phyloP scores from a whole-genome alignment of 257 asterid genomes.

The Penstemon eatonii region DNA sequence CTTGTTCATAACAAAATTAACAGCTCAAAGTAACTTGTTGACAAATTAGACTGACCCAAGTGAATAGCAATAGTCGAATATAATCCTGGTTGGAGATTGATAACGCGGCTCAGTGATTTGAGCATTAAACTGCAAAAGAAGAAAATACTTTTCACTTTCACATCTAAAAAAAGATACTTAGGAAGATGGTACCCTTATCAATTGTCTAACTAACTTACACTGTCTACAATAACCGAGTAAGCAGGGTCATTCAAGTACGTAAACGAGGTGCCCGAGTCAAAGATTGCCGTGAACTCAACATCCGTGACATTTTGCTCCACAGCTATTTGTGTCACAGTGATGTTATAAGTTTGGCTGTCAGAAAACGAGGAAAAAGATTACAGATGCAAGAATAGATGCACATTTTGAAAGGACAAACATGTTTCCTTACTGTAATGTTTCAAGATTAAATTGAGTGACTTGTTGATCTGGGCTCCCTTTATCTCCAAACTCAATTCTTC shows the following conservation, averaged over 20 bases:
- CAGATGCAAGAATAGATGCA: not conserved
- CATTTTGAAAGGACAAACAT: not conserved
- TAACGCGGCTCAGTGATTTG: constrained; percentile 56
- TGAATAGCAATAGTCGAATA: constrained; percentile 78
- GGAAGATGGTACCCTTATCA: not conserved
- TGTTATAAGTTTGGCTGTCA: constrained; percentile 73
- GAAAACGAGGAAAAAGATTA: constrained; percentile 10
- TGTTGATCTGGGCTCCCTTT: constrained; percentile 67
- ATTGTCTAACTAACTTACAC: constrained; percentile 48
- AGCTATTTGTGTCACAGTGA: constrained; percentile 68
- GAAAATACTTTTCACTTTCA: constrained; percentile 8
- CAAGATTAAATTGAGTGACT: constrained; percentile 69
- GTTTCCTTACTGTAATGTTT: constrained; percentile 59
- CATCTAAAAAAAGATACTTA: not conserved
- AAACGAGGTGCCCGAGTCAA: constrained; percentile 96
- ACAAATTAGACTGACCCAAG: constrained; percentile 46
- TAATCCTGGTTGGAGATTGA: constrained; percentile 44
- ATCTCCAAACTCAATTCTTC: constrained; percentile 93
- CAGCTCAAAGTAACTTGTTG: constrained; percentile 3
- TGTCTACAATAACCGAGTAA: constrained; percentile 52
- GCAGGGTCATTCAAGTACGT: constrained; percentile 85
- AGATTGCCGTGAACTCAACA: constrained; percentile 62
- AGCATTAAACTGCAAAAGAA: constrained; percentile 62
- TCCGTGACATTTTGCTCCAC: constrained; percentile 54
- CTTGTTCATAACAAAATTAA: constrained; percentile 9